Evolutionary conservation across 495 filamentous ascomycete genomes (phyloP), one percentile per base, ranked within the genome.

Genomic region (Ascobolus immersus): DNA sequence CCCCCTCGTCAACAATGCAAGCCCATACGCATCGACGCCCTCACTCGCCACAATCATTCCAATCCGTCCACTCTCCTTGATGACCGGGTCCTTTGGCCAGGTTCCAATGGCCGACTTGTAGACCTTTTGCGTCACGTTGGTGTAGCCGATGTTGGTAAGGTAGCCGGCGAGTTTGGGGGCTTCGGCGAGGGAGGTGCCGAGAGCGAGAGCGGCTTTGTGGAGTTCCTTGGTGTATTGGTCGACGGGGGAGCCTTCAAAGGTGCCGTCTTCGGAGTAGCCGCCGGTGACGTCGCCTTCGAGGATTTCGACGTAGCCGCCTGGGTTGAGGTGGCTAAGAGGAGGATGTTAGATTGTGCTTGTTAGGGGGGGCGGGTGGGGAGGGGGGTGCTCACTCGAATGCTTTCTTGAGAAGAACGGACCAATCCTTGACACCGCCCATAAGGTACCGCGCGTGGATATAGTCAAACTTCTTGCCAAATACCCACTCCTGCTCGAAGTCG

Each of bases 371-470:
- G 7, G n/a, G 7, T 25, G 7, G 28, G 14, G 28, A 30, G 6
- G 28, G 28, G 5, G 10, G 10, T 30, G 17, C 28, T 30, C 13
- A 30, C 28, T 30, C 14, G 12, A 49, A 39, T 15, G 32, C 39
- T 31, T 48, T 38, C 4, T 29, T 17, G 25, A 52, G 35, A 29
- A 55, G 32, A 11, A 33, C 22, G 21, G 44, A 39, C 67, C 69
- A 74, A 47, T 73, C 62, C 9, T 37, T 39, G 29, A 72, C 54
- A 20, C 54, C 57, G 20, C 62, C 66, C 36, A 61, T 58, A 19
- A 72, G 42, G 13, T 53, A 50, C 14, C 69, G 62, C n/a, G 65
- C 53, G 50, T 73, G 68, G 32, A 73, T 56, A 33, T 65, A 69
- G 53, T 74, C 71, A 44, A 73, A 72, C 23, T 44, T 43, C 29